These are phyloP conservation scores for Kluyveromyces siamensis DNA, from an alignment of 805 yeast genomes.

Conservation along the genomic window DNA sequence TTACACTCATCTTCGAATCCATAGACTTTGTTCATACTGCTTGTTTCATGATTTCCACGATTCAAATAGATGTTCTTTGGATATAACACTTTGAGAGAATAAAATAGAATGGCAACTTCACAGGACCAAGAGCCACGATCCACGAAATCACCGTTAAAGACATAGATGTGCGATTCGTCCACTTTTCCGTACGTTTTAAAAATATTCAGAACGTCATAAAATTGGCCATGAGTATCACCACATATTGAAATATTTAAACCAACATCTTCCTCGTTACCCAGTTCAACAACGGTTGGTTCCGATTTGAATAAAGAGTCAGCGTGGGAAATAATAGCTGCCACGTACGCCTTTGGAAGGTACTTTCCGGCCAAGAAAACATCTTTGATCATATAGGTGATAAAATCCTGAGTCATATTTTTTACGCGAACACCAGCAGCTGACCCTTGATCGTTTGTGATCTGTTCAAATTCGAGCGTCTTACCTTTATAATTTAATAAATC, in stretches of 20 bases:
- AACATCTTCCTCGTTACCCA: constrained; percentile 30
- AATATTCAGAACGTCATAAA: constrained; percentile 76
- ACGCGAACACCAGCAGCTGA: constrained; percentile 20
- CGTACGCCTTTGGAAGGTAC: constrained; percentile 69
- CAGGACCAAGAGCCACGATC: constrained; percentile 98
- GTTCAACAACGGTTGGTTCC: constrained; percentile 73
- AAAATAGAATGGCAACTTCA: constrained; percentile 80
- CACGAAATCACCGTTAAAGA: constrained; percentile 96
- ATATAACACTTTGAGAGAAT: constrained; percentile 63
- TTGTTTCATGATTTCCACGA: constrained; percentile 95
- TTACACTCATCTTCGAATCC: constrained; percentile 97
- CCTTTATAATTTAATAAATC: constrained; percentile 25
- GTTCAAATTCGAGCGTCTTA: constrained; percentile 20
- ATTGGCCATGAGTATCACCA: constrained; percentile 98
- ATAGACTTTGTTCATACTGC: constrained; percentile 92
- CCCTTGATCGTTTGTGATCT: constrained; percentile 19
- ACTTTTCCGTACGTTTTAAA: constrained; percentile 72
- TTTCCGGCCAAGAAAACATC: constrained; percentile 66
- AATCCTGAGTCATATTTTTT: constrained; percentile 41
- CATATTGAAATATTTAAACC: constrained; percentile 61
- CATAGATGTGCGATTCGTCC: constrained; percentile 49
- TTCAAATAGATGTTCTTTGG: constrained; percentile 69
- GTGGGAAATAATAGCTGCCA: constrained; percentile 69
- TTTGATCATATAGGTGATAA: constrained; percentile 54
- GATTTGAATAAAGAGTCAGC: constrained; percentile 52